Percentiles rank a stretch among this genome's conserved stretches.
Evolutionary conservation across 2,329 filamentous ascomycete genomes (phyloP).

Genomic region (Geosmithia putterillii): DNA sequence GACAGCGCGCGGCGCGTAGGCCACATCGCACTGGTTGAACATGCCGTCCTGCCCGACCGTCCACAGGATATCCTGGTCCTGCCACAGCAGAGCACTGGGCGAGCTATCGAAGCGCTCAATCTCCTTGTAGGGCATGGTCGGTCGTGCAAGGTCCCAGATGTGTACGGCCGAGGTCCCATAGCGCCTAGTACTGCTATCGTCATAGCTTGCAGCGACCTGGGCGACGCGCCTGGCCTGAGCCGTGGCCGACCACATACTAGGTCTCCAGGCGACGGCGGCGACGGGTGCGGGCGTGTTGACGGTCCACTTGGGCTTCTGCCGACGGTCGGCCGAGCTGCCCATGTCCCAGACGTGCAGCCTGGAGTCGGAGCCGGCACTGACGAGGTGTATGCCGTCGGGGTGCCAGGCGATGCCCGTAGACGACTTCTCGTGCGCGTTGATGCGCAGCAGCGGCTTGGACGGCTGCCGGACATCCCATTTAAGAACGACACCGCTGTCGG

Average conservation of each 20-base stretch:
- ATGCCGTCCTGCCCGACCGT: slow-evolving; percentile 49
- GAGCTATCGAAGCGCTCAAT: slow-evolving; percentile 47
- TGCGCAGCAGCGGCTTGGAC: slow-evolving; percentile 39
- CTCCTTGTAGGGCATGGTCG: slow-evolving; percentile 55
- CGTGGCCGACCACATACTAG: slow-evolving; percentile 52
- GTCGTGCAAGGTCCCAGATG: slow-evolving; percentile 57
- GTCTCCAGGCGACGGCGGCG: slow-evolving; percentile 48
- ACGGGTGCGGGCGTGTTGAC: slow-evolving; percentile 50
- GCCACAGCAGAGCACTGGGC: slow-evolving; percentile 49
- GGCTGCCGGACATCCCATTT: slow-evolving; percentile 53
- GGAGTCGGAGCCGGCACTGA: slow-evolving; percentile 50
- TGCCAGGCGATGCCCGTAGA: slow-evolving; percentile 55
- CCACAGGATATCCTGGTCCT: slow-evolving; percentile 53
- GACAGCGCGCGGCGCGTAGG: slow-evolving; percentile 49
- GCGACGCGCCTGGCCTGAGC: slow-evolving; percentile 46
- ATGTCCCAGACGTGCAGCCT: slow-evolving; percentile 56
- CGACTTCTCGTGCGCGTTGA: slow-evolving; percentile 49
- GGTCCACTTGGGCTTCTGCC: slow-evolving; percentile 51
- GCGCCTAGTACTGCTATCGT: slow-evolving; percentile 39
- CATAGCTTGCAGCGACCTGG: slow-evolving; percentile 50
- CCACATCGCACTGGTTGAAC: slow-evolving; percentile 54
- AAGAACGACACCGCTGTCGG: slow-evolving; percentile 47
- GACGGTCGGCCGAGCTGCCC: slow-evolving; percentile 44
- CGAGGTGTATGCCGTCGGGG: slow-evolving; percentile 52
- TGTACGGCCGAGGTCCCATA: slow-evolving; percentile 48